Conservation (phyloP, 2,329 filamentous ascomycete genomes). For the Coccinonectria pachysandricola region DNA sequence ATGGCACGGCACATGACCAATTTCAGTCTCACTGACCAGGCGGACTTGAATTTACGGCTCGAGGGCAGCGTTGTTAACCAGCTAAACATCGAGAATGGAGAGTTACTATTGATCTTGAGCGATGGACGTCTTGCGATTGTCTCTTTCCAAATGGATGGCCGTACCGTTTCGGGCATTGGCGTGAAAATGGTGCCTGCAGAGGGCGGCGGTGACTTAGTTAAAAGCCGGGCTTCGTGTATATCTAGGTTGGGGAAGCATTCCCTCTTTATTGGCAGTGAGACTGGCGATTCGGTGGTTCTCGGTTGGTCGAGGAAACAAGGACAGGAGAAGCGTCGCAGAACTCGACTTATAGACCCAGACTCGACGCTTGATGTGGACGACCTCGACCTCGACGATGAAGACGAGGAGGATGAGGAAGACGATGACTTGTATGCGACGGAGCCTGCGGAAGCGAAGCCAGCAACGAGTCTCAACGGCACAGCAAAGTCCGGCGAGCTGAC, state of each 20-base stretch:
- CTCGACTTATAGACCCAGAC: conserved; percentile 45
- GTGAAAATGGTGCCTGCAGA: conserved; percentile 55
- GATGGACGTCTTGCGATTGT: conserved; percentile 67
- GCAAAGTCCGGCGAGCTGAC: conserved; percentile 52
- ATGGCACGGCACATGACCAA: conserved; percentile 75
- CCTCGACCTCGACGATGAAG: conserved; percentile 48
- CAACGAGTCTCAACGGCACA: conserved; percentile 27
- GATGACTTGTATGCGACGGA: conserved; percentile 52
- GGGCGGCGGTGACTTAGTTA: conserved; percentile 52
- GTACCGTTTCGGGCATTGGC: conserved; percentile 80
- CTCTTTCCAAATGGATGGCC: conserved; percentile 77
- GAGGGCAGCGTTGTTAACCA: conserved; percentile 73
- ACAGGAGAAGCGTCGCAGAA: conserved; percentile 55
- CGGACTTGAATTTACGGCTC: conserved; percentile 65
- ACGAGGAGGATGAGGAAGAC: conserved; percentile 55
- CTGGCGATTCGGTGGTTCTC: conserved; percentile 69
- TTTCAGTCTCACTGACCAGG: conserved; percentile 80
- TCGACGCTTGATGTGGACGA: conserved; percentile 41
- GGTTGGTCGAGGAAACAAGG: conserved; percentile 64
- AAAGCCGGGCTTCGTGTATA: conserved; percentile 56
- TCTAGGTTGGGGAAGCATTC: conserved; percentile 56
- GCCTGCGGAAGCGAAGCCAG: conserved; percentile 50
- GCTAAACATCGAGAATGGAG: conserved; percentile 65
- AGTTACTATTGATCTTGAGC: conserved; percentile 72
- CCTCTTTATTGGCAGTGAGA: conserved; percentile 79